Conservation (phyloP, 768 basidiomycete genomes). For the Tulasnella sp. region DNA sequence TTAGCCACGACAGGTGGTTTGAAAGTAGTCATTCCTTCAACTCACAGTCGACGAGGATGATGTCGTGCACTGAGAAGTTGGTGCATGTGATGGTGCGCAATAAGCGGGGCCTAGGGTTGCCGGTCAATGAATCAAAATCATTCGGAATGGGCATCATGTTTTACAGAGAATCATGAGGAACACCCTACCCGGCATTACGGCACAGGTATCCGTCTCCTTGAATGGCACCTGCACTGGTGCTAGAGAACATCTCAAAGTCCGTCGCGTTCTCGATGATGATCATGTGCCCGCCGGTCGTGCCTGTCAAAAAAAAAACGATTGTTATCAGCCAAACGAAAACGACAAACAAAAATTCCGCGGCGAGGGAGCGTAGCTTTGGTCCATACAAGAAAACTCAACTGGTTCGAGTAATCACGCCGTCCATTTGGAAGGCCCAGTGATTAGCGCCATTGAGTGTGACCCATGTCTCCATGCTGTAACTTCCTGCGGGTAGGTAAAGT, state of each 20-base stretch:
- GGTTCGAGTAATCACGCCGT: constrained; percentile 26
- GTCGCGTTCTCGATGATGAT: constrained; percentile 25
- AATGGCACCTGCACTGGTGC: constrained; percentile 25
- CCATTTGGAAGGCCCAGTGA: constrained; percentile 26
- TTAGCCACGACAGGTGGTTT: not conserved
- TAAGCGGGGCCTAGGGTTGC: constrained; percentile 23
- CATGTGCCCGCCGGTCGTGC: constrained; percentile 25
- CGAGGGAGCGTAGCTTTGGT: too few relatives aligned
- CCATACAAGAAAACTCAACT: too few relatives aligned
- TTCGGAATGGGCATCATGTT: too few relatives aligned
- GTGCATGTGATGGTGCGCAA: constrained; percentile 24
- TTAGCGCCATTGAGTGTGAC: constrained; percentile 23
- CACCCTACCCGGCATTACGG: constrained; percentile 25
- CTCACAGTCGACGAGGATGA: constrained; percentile 26
- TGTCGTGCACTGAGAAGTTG: constrained; percentile 27
- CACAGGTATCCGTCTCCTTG: constrained; percentile 26
- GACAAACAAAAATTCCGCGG: not conserved
- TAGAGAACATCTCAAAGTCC: constrained; percentile 28
- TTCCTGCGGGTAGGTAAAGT: constrained; percentile 23
- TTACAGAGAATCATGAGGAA: not conserved
- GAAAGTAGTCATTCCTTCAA: too few relatives aligned
- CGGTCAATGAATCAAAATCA: not conserved
- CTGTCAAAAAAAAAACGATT: not conserved
- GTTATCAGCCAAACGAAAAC: not conserved
- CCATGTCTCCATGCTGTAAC: constrained; percentile 27